A percentile compares a stretch with the other conserved stretches of the same genome.
Evolutionary conservation across 2,329 filamentous ascomycete species (phyloP).

Genomic region (Xylariaceae sp.): DNA sequence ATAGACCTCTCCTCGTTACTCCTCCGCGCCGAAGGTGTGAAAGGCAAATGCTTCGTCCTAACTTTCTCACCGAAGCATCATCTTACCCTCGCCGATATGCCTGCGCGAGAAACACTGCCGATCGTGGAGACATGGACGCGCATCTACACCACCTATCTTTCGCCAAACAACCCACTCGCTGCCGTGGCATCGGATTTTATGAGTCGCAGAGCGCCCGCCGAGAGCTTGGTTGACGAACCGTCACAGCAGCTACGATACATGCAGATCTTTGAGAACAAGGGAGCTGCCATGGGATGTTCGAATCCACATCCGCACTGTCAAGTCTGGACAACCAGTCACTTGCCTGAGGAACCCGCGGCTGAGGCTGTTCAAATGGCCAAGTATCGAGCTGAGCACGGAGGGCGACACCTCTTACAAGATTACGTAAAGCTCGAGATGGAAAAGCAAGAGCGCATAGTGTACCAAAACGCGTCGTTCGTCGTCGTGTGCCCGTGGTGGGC

Average conservation of each 20-base stretch:
- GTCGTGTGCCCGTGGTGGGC: constrained; percentile 97
- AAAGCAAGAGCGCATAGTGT: constrained; percentile 82
- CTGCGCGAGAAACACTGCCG: constrained; percentile 69
- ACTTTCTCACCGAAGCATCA: constrained; percentile 92
- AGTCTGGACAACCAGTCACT: constrained; percentile 86
- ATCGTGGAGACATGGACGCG: constrained; percentile 88
- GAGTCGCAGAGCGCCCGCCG: constrained; percentile 31
- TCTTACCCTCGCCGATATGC: constrained; percentile 87
- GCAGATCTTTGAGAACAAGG: constrained; percentile 99
- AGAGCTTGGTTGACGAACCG: constrained; percentile 46
- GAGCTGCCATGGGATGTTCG: constrained; percentile 94
- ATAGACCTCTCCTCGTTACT: constrained; percentile 72
- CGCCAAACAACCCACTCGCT: constrained; percentile 63
- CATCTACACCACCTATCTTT: constrained; percentile 79
- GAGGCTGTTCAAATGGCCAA: constrained; percentile 76
- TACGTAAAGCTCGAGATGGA: constrained; percentile 79
- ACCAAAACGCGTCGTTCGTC: constrained; percentile 79
- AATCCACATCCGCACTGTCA: constrained; percentile 98
- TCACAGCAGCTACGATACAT: constrained; percentile 86
- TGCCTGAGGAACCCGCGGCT: constrained; percentile 82
- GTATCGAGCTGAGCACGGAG: constrained; percentile 69
- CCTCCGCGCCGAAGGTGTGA: constrained; percentile 79
- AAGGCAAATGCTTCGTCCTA: constrained; percentile 93
- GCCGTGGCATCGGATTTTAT: constrained; percentile 38
- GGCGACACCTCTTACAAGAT: constrained; percentile 75